Base-by-base conservation (phyloP, 1,284 basidiomycete species). In the Rhodotorula sp. region DNA sequence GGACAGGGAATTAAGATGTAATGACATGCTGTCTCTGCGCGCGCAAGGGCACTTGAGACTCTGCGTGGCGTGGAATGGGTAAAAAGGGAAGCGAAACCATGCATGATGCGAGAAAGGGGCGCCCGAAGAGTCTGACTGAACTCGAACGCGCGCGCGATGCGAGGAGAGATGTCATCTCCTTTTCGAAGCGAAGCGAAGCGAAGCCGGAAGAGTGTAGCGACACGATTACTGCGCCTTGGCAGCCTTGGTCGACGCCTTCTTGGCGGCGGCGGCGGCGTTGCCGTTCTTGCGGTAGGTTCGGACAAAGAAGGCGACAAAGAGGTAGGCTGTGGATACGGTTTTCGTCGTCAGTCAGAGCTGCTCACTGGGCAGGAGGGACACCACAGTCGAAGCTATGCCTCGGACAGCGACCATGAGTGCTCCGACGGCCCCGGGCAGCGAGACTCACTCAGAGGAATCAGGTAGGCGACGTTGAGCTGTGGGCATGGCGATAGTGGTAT, bases 281-380 rank as follows among this genome's bases (percentile, higher is more conserved):
- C 47, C 47, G 52, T 46, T 47, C 52, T 61, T 61, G 43, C 64
- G 63, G 71, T 75, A 75, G 7, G 62, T 58, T 64, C 70, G 69
- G 64, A 75, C 23, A 63, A 75, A 75, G 69, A 75, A 75, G 18
- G 71, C 64, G 16, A 57, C 64, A 34, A 75, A 75, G 43, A 75
- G 71, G 65, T 69, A 73, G 31, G 74, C 66, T 71, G 69, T 10
- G 48, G 15, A 47, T 8, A 34, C 7, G 43, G 10, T 34, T 47
- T 20, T 23, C 5, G 23, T 26, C 2, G 18, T 49, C 48, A 49
- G 48, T 49, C 48, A 43, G 39, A 43, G 8, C 39, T 14, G 39
- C 2, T 43, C 39, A 0, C 39, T 14, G 39, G 12, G 2, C 8
- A 12, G 12, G 12, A 43, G 39, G 39, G 39, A 14, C 39, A 49